Conservation (phyloP, 768 basidiomycete species). For the Suillus placidus region DNA sequence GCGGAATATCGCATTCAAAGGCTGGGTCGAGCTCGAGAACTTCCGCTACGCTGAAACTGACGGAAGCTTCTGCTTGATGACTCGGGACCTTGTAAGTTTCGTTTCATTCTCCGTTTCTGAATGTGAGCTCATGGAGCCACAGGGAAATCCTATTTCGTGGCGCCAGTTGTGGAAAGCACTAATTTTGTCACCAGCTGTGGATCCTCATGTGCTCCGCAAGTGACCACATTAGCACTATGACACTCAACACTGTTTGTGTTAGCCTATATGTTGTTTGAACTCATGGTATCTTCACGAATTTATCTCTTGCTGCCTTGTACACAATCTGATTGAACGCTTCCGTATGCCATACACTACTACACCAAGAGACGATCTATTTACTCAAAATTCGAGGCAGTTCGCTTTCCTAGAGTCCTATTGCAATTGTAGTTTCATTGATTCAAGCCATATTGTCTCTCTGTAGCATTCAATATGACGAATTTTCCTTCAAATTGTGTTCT, state of each 20-base stretch:
- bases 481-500: constrained; percentile 12
- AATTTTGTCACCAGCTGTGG: constrained; percentile 52
- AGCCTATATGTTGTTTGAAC: not conserved
- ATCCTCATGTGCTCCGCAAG: constrained; percentile 55
- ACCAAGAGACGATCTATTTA: not conserved
- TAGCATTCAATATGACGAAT: not conserved
- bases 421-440: not conserved
- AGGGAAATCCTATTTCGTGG: constrained; percentile 84
- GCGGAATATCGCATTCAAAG: constrained; percentile 67
- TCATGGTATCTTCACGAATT: not conserved
- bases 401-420: not conserved
- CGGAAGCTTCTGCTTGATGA: constrained; percentile 73
- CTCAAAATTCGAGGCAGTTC: not conserved
- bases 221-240: not conserved
- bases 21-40: constrained; percentile 71
- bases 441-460: not conserved
- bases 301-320: not conserved
- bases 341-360: not conserved
- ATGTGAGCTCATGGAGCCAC: constrained; percentile 2
- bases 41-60: constrained; percentile 51
- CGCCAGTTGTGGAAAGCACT: constrained; percentile 71
- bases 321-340: not conserved
- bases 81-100: constrained; percentile 60
- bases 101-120: not conserved
- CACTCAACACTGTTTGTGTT: not conserved